Base-by-base conservation (phyloP, 2,329 filamentous ascomycete species). In the Alternaria alternata region DNA sequence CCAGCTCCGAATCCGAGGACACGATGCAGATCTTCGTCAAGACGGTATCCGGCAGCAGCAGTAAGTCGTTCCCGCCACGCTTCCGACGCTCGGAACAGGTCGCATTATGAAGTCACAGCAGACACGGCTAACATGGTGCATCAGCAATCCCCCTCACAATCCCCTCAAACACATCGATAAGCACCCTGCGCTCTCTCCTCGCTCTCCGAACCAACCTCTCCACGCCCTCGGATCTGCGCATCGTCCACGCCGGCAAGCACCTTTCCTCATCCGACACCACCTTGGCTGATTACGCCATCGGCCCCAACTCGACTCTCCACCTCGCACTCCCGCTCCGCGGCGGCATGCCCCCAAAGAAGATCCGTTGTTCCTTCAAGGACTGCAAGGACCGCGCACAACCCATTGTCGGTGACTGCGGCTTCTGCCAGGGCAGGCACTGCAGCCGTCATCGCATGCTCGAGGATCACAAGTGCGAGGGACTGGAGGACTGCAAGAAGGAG, bases 401-500 rank as follows among this genome's bases (percentile, higher is more conserved):
- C 67, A 97, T 99, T 74, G 92, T 97, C 61, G 95, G 95, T 55
- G 94, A 98, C 83, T 99, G 95, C 82, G 90, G 89, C 63, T 98
- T 98, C 85, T 99, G 95, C 84, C 85, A 90, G 57, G 93, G 94
- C 46, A 92, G 96, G 78, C 98, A 92, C 84, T 99, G 95, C 82
- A 92, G 92, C 72, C 96, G 93, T 83, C 95, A 99, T 82, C 87
- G 95, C 57, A 87, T 98, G 82, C 82, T 98, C 66, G 95, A 99
- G 81, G 92, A 94, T 71, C 95, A 99, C 83, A 92, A 92, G 82
- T 99, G 95, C 83, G 88, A 87, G 66, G 93, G 93, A 41, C 84
- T 99, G 58, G 95, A 98, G 84, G 92, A 97, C 82, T 97, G 94
- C 86, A 97, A 97, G 86, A 95, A 96, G 84, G 93, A 97, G 80